A percentile compares a stretch with the other conserved stretches of the same genome.
These are phyloP conservation scores for Cystobasidium sp. DNA, from an alignment of 1,284 basidiomycete species.

Conservation along the genomic window DNA sequence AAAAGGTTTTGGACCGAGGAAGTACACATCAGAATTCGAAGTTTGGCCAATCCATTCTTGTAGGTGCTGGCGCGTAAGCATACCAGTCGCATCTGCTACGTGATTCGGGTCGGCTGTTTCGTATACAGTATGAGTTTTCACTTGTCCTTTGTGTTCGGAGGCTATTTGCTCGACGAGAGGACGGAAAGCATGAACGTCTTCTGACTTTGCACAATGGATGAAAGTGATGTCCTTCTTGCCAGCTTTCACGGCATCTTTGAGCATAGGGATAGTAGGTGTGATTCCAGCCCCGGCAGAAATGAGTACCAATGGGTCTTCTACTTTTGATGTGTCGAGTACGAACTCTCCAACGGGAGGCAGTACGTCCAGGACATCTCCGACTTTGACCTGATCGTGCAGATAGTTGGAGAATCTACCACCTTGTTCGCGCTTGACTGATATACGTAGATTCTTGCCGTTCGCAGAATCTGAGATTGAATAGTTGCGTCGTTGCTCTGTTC, in stretches of 20 bases:
- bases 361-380: constrained; percentile 51
- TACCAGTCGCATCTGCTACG: constrained; percentile 19
- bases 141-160: neutral
- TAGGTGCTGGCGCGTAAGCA: constrained; percentile 1
- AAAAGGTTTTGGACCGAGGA: constrained; percentile 9
- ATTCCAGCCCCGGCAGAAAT: constrained; percentile 55
- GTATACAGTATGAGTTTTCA: constrained; percentile 4
- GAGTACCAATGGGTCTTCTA: constrained; percentile 53
- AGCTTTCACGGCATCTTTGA: constrained; percentile 46
- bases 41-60: constrained; percentile 4
- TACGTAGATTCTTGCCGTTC: constrained; percentile 51
- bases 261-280: constrained; percentile 54
- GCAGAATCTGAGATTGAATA: constrained; percentile 54
- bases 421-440: constrained; percentile 53
- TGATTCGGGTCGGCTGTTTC: constrained; percentile 4
- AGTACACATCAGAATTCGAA: constrained; percentile 5
- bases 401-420: constrained; percentile 45
- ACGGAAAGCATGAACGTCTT: constrained; percentile 17
- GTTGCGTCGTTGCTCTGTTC: constrained; percentile 51
- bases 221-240: constrained; percentile 8
- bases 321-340: constrained; percentile 47
- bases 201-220: constrained; percentile 8
- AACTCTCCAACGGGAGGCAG: constrained; percentile 54
- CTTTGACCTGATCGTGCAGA: constrained; percentile 51
- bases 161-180: neutral